phyloP scores from a whole-genome alignment of 164 flowering plant species.

The Magnolia sinica region DNA sequence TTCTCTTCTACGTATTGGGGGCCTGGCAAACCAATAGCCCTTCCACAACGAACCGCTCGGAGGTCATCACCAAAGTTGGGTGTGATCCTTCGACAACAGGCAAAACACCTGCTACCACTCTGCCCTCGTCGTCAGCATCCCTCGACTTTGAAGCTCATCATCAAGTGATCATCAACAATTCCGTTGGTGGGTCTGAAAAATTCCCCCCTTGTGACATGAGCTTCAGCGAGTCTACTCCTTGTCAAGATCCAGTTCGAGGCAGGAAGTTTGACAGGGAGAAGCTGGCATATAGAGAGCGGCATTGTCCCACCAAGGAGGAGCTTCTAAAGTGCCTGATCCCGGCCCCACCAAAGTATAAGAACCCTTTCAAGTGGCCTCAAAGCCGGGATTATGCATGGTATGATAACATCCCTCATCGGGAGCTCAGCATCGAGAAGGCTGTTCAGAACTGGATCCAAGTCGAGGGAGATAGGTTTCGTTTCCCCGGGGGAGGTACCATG shows the following conservation, averaged over 20 bases:
- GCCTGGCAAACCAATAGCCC: constrained; percentile 62
- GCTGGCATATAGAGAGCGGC: constrained; percentile 85
- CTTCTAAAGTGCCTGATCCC: constrained; percentile 68
- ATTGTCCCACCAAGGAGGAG: constrained; percentile 80
- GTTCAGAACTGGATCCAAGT: constrained; percentile 96
- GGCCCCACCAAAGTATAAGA: constrained; percentile 86
- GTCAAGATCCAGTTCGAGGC: constrained; percentile 59
- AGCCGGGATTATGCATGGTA: constrained; percentile 96
- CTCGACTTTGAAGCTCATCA: constrained; percentile 84
- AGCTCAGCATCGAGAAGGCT: constrained; percentile 95
- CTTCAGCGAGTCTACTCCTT: constrained; percentile 84
- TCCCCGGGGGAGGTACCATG: constrained; percentile 99
- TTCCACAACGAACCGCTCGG: constrained; percentile 30
- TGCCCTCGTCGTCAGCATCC: constrained; percentile 17
- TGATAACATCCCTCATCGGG: constrained; percentile 87
- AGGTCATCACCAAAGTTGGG: constrained; percentile 27
- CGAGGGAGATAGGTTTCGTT: constrained; percentile 81
- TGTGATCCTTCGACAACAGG: constrained; percentile 25
- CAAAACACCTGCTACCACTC: constrained; percentile 7
- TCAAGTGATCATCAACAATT: constrained; percentile 36
- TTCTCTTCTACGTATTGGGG: constrained; percentile 68
- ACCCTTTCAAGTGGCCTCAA: constrained; percentile 96
- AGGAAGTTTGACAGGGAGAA: constrained; percentile 63
- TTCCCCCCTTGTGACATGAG: constrained; percentile 63
- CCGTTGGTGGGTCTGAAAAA: constrained; percentile 16